Percentiles rank a stretch among this genome's conserved stretches.
These are phyloP conservation scores for Pseudogymnoascus sp. DNA, from an alignment of 2,329 filamentous ascomycete species.

Conservation along the genomic window DNA sequence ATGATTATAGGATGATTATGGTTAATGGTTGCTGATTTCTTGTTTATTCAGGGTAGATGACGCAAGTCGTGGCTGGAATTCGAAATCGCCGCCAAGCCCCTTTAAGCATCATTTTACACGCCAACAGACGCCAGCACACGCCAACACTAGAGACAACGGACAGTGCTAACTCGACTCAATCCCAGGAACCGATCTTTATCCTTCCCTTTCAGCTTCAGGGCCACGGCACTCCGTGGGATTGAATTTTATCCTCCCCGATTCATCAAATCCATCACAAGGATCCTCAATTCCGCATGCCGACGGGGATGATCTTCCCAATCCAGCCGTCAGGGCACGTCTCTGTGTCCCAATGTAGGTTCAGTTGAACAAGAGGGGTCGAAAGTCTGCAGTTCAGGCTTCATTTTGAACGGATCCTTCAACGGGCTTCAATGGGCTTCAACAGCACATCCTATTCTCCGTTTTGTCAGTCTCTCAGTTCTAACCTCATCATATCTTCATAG, in stretches of 20 bases:
- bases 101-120: neutral
- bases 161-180: neutral
- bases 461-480: neutral
- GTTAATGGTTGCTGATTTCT: neutral
- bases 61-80: conserved; percentile 2
- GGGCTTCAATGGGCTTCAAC: neutral
- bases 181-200: neutral
- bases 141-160: neutral
- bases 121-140: neutral
- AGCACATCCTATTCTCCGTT: neutral
- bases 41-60: neutral
- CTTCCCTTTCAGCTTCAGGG: neutral
- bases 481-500: neutral
- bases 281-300: neutral
- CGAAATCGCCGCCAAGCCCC: neutral
- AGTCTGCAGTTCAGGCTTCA: too few species aligned
- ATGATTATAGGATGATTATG: too few species aligned
- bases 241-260: neutral
- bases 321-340: neutral
- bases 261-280: neutral
- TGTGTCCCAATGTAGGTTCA: too few species aligned
- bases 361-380: neutral
- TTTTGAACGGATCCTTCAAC: too few species aligned
- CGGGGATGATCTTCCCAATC: neutral
- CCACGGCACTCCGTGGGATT: too few species aligned